Percentiles rank a stretch among this genome's conserved stretches.
Conservation (phyloP, 2,329 filamentous ascomycete genomes). For the Neonectria sp. region DNA sequence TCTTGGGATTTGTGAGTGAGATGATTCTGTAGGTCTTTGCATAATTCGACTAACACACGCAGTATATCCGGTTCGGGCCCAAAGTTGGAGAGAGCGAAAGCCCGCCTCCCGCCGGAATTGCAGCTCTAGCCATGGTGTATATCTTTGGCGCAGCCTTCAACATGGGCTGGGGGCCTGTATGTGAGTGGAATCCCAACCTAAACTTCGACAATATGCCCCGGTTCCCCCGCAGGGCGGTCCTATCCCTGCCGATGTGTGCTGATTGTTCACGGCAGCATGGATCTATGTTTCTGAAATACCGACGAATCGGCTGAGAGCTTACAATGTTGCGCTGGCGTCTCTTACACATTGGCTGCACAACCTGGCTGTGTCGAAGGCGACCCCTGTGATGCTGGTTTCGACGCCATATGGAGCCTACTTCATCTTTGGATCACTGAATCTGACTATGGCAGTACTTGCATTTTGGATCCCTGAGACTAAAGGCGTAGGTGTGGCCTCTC, state of each 20-base stretch:
- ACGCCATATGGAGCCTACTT: slow-evolving; percentile 65
- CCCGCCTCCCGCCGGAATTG: slow-evolving; percentile 61
- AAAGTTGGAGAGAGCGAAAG: slow-evolving; percentile 51
- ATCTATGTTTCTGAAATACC: slow-evolving; percentile 74
- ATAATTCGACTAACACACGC: not conserved
- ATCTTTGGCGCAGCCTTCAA: slow-evolving; percentile 76
- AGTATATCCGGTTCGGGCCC: slow-evolving; percentile 67
- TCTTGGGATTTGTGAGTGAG: slow-evolving; percentile 64
- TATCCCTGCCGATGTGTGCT: not conserved
- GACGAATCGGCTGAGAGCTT: slow-evolving; percentile 68
- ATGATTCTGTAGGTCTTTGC: not conserved
- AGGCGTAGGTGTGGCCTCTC: slow-evolving; percentile 55
- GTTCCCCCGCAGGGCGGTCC: not conserved
- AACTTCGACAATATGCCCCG: not conserved
- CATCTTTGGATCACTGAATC: slow-evolving; percentile 71
- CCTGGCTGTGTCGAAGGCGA: slow-evolving; percentile 73
- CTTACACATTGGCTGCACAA: slow-evolving; percentile 77
- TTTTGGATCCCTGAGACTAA: slow-evolving; percentile 70
- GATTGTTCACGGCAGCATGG: slow-evolving; percentile 36
- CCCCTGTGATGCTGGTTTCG: slow-evolving; percentile 71
- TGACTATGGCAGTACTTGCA: slow-evolving; percentile 68
- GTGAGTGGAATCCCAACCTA: slow-evolving; percentile 58
- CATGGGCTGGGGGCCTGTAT: slow-evolving; percentile 74
- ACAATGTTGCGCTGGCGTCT: slow-evolving; percentile 74
- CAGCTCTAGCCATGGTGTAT: slow-evolving; percentile 73